Base-by-base conservation (phyloP, 176 grass and related monocot genomes). In the Aechmea fasciata region DNA sequence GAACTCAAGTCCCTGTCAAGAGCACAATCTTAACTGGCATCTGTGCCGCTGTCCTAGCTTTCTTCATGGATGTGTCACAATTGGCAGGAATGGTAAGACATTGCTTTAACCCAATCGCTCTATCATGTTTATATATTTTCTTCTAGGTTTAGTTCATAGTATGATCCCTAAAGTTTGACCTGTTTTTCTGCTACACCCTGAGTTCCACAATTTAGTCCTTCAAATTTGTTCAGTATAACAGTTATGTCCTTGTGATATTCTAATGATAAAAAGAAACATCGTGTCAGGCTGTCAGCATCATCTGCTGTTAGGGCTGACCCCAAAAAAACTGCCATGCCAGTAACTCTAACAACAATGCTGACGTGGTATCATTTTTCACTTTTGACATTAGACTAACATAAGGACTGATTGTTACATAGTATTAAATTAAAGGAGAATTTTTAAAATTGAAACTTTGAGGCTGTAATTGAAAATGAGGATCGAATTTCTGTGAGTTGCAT, bases 41-140 rank as follows among this genome's bases (percentile, higher is more conserved):
- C 29, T 90, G 75, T 52, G 94, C 89, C 8, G 84, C 89, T 69
- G 13, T 20, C 75, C 84, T 97, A 66, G 49, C 89, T 47, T 97
- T 97, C 76, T 81, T 82, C 55, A 92, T 97, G 94, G 94, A 97
- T 61, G 94, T 99, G 65, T 99, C 94, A 51, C 87, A 99, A 76
- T 86, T 99, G 54, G 94, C 89, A 79, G 89, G 94, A 87, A 99
- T 99, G 94, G 94, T 99, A 87, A 85, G 86, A 55, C 67, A 78
- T 53, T 48, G 57, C 24, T 69, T 22, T 13, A 52, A 50, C 52
- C 1, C 63, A 78, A 17, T 52, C 17, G 3, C 64, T 69, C 49
- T 20, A 65, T 66, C 14, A 13, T 33, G 13, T 41, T 26, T 66
- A 33, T 33, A 66, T 33, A 7, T 9, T 9, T 18, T 17, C n/a